These are phyloP conservation scores for Gymnopus androsaceus DNA, from an alignment of 1,284 basidiomycete species.

Conservation along the genomic window DNA sequence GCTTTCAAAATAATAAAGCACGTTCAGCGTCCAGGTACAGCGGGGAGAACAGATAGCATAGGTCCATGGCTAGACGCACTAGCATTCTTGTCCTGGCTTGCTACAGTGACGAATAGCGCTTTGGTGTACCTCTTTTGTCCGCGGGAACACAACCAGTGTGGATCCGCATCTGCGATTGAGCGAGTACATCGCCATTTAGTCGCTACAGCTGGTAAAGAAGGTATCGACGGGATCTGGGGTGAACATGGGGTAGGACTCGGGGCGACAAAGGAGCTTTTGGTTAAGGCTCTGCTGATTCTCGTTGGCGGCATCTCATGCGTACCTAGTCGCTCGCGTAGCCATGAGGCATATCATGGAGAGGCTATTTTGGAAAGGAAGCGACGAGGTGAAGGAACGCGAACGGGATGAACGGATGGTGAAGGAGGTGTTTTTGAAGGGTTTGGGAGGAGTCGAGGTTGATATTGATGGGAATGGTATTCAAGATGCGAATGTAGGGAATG, in stretches of 20 bases:
- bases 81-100: constrained; percentile 86
- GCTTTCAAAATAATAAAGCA: constrained; percentile 94
- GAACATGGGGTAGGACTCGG: constrained; percentile 20
- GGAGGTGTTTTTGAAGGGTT: constrained; percentile 56
- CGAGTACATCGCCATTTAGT: constrained; percentile 22
- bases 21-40: constrained; percentile 82
- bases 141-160: constrained; percentile 17
- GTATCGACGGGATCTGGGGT: constrained; percentile 5
- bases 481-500: too few species aligned
- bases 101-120: constrained; percentile 82
- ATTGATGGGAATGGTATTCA: too few species aligned
- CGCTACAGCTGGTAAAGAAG: constrained; percentile 4
- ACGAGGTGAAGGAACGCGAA: constrained; percentile 61
- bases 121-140: constrained; percentile 83
- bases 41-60: constrained; percentile 85
- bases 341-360: constrained; percentile 75
- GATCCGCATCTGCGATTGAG: constrained; percentile 15
- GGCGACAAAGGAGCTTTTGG: constrained; percentile 56
- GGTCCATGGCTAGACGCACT: constrained; percentile 93
- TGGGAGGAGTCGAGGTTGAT: constrained; percentile 28
- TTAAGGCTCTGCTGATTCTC: constrained; percentile 75
- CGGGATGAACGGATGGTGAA: constrained; percentile 63
- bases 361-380: constrained; percentile 72
- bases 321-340: constrained; percentile 63
- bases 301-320: constrained; percentile 80